Evolutionary conservation across 2,329 filamentous ascomycete species (phyloP).

Genomic region (Aspergillus sp.): DNA sequence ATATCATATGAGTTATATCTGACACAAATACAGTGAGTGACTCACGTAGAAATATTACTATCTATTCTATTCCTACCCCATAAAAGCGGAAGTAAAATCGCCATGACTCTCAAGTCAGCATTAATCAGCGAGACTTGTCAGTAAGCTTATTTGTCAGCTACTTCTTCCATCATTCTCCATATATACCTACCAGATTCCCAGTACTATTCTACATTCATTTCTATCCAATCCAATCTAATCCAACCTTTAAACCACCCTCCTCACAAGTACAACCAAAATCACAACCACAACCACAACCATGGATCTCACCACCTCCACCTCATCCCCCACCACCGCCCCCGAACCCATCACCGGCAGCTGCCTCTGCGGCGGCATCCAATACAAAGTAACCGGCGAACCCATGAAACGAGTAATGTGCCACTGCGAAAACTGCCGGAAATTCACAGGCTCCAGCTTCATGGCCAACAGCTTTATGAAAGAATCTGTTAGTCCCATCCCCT

Average conservation of each 20-base stretch:
- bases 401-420: conserved; percentile 23
- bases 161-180: no score
- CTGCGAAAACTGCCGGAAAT: conserved; percentile 28
- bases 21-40: no score
- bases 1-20: no score
- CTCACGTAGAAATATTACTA: no score
- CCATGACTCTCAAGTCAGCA: no score
- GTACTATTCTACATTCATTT: no score
- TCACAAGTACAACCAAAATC: no score
- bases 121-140: not conserved
- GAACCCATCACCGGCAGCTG: conserved; percentile 20
- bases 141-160: no score
- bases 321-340: not conserved
- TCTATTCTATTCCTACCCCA: no score
- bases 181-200: no score
- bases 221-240: no score
- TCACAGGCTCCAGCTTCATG: conserved; percentile 24
- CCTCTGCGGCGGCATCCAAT: conserved; percentile 25
- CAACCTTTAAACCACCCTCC: not conserved
- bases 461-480: conserved; percentile 23
- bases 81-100: no score
- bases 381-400: conserved; percentile 20
- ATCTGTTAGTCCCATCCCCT: conserved; percentile 11
- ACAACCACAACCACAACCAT: not conserved
- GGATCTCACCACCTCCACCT: not conserved